Evolutionary conservation across 1,284 basidiomycete species (phyloP).

Genomic region (Hypsizygus ulmarius): DNA sequence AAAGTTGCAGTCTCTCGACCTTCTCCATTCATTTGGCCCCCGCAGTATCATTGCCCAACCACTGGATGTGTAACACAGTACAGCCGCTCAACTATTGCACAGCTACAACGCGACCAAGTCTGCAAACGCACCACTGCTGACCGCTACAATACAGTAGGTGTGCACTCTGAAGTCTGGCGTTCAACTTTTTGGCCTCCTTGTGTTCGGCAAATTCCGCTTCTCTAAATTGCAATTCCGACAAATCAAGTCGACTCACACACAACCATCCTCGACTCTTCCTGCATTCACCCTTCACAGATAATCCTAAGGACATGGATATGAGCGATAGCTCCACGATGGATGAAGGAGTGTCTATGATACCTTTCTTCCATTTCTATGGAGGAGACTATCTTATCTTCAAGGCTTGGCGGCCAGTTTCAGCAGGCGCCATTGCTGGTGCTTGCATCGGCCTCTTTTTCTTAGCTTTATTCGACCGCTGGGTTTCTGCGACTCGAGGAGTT

Average conservation of each 20-base stretch:
- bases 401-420: conserved; percentile 62
- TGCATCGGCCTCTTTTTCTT: conserved; percentile 68
- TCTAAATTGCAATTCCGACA: background rate
- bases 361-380: conserved; percentile 63
- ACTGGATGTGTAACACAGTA: too few relatives aligned
- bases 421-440: conserved; percentile 70
- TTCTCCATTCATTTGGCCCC: too few relatives aligned
- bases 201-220: background rate
- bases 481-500: conserved; percentile 52
- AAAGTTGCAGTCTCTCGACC: too few relatives aligned
- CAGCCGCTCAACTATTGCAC: too few relatives aligned
- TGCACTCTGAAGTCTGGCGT: too few relatives aligned
- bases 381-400: conserved; percentile 69
- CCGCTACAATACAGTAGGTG: too few relatives aligned
- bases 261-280: background rate
- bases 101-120: too few relatives aligned
- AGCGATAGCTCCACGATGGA: conserved; percentile 16
- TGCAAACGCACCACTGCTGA: too few relatives aligned
- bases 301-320: conserved; percentile 20
- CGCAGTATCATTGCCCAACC: too few relatives aligned
- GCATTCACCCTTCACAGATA: background rate
- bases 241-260: background rate
- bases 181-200: too few relatives aligned
- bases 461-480: conserved; percentile 65
- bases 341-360: conserved; percentile 44